Percentiles rank a stretch among this genome's conserved stretches.
phyloP scores from a whole-genome alignment of 2,329 filamentous ascomycete genomes.

The Neurospora sp. region DNA sequence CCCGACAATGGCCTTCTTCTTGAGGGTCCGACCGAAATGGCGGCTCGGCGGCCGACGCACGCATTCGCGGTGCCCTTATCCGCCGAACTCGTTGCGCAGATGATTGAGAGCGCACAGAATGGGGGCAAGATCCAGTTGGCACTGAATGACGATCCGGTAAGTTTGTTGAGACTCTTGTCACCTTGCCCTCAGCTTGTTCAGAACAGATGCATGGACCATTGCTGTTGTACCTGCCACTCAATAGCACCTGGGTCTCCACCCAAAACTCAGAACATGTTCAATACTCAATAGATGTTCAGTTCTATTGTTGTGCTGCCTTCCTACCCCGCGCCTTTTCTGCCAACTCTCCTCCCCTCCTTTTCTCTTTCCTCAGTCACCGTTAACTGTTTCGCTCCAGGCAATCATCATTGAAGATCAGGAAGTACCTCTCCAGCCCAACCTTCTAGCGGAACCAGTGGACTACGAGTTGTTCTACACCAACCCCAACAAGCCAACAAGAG shows the following conservation, averaged over 20 bases:
- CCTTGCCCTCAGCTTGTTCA: neutral
- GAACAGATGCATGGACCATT: conserved; percentile 1
- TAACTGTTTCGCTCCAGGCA: conserved; percentile 28
- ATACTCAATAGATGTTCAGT: neutral
- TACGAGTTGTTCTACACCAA: conserved; percentile 49
- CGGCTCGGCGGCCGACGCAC: conserved; percentile 38
- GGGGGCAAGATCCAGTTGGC: conserved; percentile 48
- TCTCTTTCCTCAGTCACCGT: conserved; percentile 3
- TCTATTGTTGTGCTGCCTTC: neutral
- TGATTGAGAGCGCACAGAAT: conserved; percentile 51
- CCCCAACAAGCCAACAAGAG: conserved; percentile 34
- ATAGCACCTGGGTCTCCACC: conserved; percentile 2
- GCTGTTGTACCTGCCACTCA: conserved; percentile 10
- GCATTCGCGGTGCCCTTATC: conserved; percentile 49
- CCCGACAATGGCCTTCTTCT: conserved; percentile 49
- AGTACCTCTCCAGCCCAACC: conserved; percentile 6
- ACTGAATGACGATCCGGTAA: conserved; percentile 50
- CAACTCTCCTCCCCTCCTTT: neutral
- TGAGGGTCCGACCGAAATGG: conserved; percentile 38
- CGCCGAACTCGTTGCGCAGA: conserved; percentile 49
- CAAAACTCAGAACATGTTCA: conserved; percentile 2
- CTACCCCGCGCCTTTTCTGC: neutral
- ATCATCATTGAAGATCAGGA: conserved; percentile 40
- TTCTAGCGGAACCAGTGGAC: conserved; percentile 31
- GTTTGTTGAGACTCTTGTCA: conserved; percentile 23